phyloP scores from a whole-genome alignment of 495 filamentous ascomycete genomes.

The Viridothelium virens region DNA sequence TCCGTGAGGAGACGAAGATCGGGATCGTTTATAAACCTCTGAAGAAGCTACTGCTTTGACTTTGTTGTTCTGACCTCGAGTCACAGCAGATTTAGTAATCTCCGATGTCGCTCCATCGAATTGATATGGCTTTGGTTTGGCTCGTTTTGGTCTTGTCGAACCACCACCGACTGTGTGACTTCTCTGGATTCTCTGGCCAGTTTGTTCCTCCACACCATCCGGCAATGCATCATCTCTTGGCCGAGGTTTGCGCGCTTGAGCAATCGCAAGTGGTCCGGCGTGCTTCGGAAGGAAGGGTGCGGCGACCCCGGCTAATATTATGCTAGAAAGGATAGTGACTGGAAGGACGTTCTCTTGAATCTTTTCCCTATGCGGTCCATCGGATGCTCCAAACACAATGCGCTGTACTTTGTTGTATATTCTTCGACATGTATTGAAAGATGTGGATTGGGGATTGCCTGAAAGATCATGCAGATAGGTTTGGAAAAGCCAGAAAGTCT shows the following conservation, averaged over 20 bases:
- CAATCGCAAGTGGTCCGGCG: constrained; percentile 63
- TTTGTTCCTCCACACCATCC: constrained; percentile 25
- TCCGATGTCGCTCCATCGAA: constrained; percentile 28
- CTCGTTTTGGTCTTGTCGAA: constrained; percentile 42
- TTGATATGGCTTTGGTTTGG: constrained; percentile 32
- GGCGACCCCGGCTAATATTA: constrained; percentile 57
- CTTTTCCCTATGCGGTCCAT: constrained; percentile 53
- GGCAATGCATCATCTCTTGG: constrained; percentile 44
- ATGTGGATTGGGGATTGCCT: constrained; percentile 55
- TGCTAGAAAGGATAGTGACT: constrained; percentile 61
- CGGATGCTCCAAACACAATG: constrained; percentile 63
- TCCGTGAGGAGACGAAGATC: constrained; percentile 15
- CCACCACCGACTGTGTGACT: constrained; percentile 55
- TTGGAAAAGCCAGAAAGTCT: constrained; percentile 81
- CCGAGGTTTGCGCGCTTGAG: constrained; percentile 62
- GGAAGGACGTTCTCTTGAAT: constrained; percentile 69
- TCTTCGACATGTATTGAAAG: constrained; percentile 64
- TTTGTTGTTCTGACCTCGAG: constrained; percentile 17
- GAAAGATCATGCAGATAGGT: constrained; percentile 70
- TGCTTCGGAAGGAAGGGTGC: constrained; percentile 40
- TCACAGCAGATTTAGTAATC: background rate
- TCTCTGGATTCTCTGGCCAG: constrained; percentile 45
- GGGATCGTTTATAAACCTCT: constrained; percentile 35
- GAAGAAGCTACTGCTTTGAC: background rate
- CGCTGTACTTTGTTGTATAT: constrained; percentile 75